Percentiles rank a stretch among this genome's conserved stretches.
Evolutionary conservation across 768 basidiomycete species (phyloP).

Genomic region (Pleurotus platypus): DNA sequence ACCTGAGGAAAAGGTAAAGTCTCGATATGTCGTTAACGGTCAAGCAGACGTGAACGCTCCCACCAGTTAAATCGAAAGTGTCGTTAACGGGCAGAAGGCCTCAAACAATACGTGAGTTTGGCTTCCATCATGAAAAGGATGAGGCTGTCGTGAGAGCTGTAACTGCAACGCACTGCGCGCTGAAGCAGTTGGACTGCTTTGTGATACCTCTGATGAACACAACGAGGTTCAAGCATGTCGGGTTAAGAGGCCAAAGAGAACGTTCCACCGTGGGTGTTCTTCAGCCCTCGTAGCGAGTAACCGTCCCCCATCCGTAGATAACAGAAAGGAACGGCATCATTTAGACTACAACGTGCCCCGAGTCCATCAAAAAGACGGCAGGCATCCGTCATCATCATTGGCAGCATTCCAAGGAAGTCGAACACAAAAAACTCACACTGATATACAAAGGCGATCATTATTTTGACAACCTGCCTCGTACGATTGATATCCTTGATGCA

Average conservation of each 20-base stretch:
- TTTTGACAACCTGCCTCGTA: not conserved
- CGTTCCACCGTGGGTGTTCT: not conserved
- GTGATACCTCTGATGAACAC: not conserved
- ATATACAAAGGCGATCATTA: constrained; percentile 2
- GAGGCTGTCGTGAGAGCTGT: not conserved
- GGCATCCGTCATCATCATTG: not conserved
- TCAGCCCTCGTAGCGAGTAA: too few relatives aligned
- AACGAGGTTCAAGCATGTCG: constrained; percentile 1
- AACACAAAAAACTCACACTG: not conserved
- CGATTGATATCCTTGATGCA: not conserved
- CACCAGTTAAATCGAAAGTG: not conserved
- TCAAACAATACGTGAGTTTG: not conserved
- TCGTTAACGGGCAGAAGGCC: not conserved
- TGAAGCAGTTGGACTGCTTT: not conserved
- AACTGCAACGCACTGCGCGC: not conserved
- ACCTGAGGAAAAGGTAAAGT: too few relatives aligned
- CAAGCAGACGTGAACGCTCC: too few relatives aligned
- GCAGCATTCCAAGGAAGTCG: not conserved
- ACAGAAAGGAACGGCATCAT: constrained; percentile 5
- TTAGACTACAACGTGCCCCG: not conserved
- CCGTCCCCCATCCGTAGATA: not conserved
- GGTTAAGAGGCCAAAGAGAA: not conserved
- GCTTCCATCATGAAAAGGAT: constrained; percentile 7
- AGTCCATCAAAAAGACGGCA: not conserved
- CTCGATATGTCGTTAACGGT: too few relatives aligned